phyloP scores from a whole-genome alignment of 768 basidiomycete species.

The Rhizopogon vesiculosus region DNA sequence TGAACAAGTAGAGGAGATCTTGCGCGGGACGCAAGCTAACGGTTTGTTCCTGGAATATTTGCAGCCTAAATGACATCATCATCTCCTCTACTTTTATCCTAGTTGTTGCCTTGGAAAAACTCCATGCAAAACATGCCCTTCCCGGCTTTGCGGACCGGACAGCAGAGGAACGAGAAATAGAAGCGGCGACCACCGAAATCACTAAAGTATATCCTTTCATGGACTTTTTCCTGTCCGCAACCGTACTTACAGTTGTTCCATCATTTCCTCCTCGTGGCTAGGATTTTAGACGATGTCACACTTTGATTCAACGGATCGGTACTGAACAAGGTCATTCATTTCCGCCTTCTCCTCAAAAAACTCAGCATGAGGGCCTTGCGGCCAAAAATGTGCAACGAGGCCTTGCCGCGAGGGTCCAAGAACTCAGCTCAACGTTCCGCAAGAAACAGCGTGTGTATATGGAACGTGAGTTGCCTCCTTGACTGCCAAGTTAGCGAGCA shows the following conservation, averaged over 20 bases:
- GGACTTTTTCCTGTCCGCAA: slow-evolving; percentile 4
- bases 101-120: slow-evolving; percentile 90
- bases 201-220: slow-evolving; percentile 58
- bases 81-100: slow-evolving; percentile 13
- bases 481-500: slow-evolving; percentile 2
- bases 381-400: slow-evolving; percentile 95
- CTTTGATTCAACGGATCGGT: slow-evolving; percentile 67
- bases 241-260: slow-evolving; percentile 7
- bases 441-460: slow-evolving; percentile 99
- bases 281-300: slow-evolving; percentile 38
- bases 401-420: slow-evolving; percentile 94
- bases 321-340: slow-evolving; percentile 55
- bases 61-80: slow-evolving; percentile 2
- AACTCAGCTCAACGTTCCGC: slow-evolving; percentile 84
- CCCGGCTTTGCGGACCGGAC: slow-evolving; percentile 96
- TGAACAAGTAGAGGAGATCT: slow-evolving; percentile 81
- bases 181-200: slow-evolving; percentile 78
- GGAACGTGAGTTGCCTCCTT: slow-evolving; percentile 69
- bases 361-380: slow-evolving; percentile 53
- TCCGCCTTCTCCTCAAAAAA: slow-evolving; percentile 47
- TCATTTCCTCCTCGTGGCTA: slow-evolving; percentile 12
- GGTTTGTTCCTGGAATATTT: slow-evolving; percentile 47
- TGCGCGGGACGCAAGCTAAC: slow-evolving; percentile 66
- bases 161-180: slow-evolving; percentile 92
- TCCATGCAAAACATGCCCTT: slow-evolving; percentile 93